phyloP scores from a whole-genome alignment of 257 asterid genomes.

The Thymus mandschuricus region DNA sequence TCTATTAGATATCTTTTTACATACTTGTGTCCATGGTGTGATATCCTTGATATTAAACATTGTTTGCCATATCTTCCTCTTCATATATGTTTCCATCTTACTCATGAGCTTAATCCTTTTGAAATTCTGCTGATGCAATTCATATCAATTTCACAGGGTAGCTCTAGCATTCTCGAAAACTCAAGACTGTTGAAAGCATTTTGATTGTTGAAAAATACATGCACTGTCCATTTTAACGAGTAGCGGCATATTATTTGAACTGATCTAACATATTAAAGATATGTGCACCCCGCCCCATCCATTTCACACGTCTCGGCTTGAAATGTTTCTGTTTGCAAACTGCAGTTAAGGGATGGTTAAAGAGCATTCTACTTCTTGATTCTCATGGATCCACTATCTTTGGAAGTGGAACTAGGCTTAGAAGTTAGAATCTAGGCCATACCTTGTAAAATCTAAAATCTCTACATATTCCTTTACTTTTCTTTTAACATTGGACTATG shows the following conservation, averaged over 20 bases:
- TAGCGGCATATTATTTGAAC: background rate
- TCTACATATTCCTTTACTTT: background rate
- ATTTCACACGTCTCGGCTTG: background rate
- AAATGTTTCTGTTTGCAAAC: background rate
- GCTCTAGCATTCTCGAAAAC: background rate
- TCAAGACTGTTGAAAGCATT: background rate
- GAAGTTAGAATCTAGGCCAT: slow-evolving; percentile 12
- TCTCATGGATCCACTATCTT: slow-evolving; percentile 17
- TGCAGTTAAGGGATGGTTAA: background rate
- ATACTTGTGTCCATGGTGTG: slow-evolving; percentile 11
- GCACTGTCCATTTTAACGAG: background rate
- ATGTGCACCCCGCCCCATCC: background rate
- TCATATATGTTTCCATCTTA: slow-evolving; percentile 6
- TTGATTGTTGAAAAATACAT: slow-evolving; percentile 3
- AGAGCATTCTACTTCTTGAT: slow-evolving; percentile 7
- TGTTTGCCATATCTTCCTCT: slow-evolving; percentile 6
- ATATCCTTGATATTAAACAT: background rate
- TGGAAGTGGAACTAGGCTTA: background rate
- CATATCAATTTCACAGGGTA: background rate
- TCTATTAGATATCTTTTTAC: background rate
- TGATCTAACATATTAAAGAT: background rate
- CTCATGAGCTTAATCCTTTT: background rate
- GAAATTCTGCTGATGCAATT: no score
- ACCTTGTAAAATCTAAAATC: background rate
- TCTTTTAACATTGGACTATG: background rate